A percentile compares a stretch with the other conserved stretches of the same genome.
Conservation (phyloP, 2,329 filamentous ascomycete genomes). For the Pseudogymnoascus sp. region DNA sequence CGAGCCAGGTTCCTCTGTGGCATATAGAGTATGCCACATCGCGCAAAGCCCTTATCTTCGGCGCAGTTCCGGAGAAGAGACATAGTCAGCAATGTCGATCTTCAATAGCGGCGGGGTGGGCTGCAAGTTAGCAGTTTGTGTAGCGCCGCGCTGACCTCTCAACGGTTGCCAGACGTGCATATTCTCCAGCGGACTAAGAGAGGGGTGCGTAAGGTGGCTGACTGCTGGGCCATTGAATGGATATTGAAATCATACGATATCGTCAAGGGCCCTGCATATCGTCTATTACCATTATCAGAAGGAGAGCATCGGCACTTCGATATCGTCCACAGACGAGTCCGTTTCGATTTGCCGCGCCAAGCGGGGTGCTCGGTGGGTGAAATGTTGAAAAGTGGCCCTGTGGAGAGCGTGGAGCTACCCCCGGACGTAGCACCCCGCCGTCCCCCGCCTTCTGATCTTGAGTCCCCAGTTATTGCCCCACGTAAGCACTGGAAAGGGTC, state of each 20-base stretch:
- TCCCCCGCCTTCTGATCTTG: not conserved
- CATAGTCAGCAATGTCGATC: not conserved
- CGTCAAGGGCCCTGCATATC: not conserved
- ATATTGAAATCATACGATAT: not conserved
- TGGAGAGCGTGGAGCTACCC: not conserved
- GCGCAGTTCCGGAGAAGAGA: not conserved
- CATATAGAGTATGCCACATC: not conserved
- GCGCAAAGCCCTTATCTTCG: not conserved
- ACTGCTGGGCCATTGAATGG: too few relatives aligned
- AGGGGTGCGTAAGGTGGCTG: too few relatives aligned
- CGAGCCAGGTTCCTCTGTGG: not conserved
- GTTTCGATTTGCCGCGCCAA: not conserved
- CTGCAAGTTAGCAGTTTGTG: not conserved
- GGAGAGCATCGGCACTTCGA: not conserved
- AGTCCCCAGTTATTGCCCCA: not conserved
- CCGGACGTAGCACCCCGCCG: not conserved
- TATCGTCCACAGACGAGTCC: not conserved
- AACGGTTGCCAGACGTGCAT: not conserved
- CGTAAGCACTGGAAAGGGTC: not conserved
- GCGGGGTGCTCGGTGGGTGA: not conserved
- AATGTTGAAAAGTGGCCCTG: too few relatives aligned
- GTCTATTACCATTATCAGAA: too few relatives aligned
- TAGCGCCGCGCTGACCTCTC: not conserved
- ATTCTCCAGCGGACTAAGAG: not conserved
- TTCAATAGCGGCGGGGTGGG: not conserved